A percentile compares a stretch with the other conserved stretches of the same genome.
Evolutionary conservation across 805 yeast genomes (phyloP).

Genomic region (Cyberlindnera petersonii): DNA sequence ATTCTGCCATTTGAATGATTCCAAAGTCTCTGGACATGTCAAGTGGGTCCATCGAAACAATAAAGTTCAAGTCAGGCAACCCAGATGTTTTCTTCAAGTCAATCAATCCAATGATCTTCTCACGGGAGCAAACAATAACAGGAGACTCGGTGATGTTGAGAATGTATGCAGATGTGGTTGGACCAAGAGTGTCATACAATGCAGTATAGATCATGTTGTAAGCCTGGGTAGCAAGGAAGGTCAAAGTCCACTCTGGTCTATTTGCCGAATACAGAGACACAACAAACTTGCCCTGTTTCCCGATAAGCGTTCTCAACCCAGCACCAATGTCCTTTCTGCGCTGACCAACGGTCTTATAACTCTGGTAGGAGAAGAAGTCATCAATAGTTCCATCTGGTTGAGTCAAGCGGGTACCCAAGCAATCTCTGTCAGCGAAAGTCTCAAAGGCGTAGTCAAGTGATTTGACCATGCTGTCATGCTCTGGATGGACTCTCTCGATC

Average conservation of each 20-base stretch:
- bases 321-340: conserved; percentile 34
- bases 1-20: conserved; percentile 18
- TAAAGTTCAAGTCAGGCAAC: conserved; percentile 32
- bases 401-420: conserved; percentile 16
- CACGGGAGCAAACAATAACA: conserved; percentile 42
- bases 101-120: conserved; percentile 40
- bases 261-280: conserved; percentile 47
- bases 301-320: conserved; percentile 32
- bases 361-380: conserved; percentile 36
- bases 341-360: conserved; percentile 37
- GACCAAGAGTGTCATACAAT: conserved; percentile 43
- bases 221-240: conserved; percentile 55
- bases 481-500: conserved; percentile 38
- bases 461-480: conserved; percentile 38
- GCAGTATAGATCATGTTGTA: conserved; percentile 42
- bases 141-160: conserved; percentile 50
- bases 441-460: conserved; percentile 39
- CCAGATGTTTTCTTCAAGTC: conserved; percentile 35
- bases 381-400: conserved; percentile 34
- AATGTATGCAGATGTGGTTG: conserved; percentile 49
- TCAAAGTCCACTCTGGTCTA: conserved; percentile 53
- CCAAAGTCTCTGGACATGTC: conserved; percentile 25
- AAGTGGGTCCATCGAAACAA: conserved; percentile 47
- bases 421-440: conserved; percentile 21
- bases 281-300: conserved; percentile 31